Conservation (phyloP, 192 early-diverging fungal species). For the Backusella westeae region DNA sequence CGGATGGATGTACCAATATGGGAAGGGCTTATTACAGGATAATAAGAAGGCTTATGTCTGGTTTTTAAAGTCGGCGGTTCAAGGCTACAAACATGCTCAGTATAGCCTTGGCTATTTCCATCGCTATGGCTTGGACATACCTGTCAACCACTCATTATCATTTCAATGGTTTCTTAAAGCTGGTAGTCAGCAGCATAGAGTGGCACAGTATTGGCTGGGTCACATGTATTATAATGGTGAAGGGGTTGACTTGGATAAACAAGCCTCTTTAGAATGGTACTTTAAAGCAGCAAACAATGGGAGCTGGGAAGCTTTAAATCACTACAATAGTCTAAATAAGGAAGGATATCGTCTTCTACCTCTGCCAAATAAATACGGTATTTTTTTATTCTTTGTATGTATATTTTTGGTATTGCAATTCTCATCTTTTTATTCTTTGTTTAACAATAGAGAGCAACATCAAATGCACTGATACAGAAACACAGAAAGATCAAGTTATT, state of each 20-base stretch:
- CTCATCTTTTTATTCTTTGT: not conserved
- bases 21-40: not conserved
- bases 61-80: not conserved
- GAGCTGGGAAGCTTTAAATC: not conserved
- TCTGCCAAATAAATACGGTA: not conserved
- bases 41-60: not conserved
- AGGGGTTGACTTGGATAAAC: not conserved
- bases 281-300: not conserved
- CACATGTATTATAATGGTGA: not conserved
- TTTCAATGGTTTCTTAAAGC: not conserved
- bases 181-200: not conserved
- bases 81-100: not conserved
- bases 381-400: not conserved
- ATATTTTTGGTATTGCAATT: not conserved
- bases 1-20: constrained; percentile 1
- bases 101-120: not conserved
- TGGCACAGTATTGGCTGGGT: not conserved
- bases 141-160: not conserved
- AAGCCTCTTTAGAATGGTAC: not conserved
- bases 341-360: not conserved
- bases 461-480: not conserved
- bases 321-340: not conserved
- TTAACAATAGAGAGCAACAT: not conserved
- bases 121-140: not conserved
- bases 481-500: not conserved